phyloP scores from a whole-genome alignment of 768 basidiomycete genomes.

The Daedaleopsis sinensis region DNA sequence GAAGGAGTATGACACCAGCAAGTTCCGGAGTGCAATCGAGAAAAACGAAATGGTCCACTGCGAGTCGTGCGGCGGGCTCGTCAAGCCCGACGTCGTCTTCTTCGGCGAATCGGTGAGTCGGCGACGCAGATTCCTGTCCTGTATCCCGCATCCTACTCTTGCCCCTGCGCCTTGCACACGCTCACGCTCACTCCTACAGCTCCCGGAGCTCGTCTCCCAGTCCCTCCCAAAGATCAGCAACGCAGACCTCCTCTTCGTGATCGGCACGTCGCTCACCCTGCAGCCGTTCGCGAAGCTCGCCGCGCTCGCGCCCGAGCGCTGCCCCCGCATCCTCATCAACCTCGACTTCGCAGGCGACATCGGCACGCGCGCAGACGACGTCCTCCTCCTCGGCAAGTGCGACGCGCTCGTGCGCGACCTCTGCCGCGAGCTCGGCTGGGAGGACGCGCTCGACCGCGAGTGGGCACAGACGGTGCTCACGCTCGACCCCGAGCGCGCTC shows the following conservation, averaged over 20 bases:
- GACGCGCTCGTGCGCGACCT: conserved; percentile 67
- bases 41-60: conserved; percentile 71
- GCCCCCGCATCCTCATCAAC: conserved; percentile 89
- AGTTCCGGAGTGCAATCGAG: conserved; percentile 67
- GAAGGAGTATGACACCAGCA: conserved; percentile 55
- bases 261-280: conserved; percentile 89
- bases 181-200: conserved; percentile 42
- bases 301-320: conserved; percentile 46
- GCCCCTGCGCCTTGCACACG: not conserved
- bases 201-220: conserved; percentile 70
- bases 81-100: conserved; percentile 92
- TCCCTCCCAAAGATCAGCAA: conserved; percentile 52
- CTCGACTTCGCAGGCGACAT: conserved; percentile 79
- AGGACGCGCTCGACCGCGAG: conserved; percentile 29
- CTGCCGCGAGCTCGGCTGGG: conserved; percentile 75
- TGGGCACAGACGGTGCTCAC: conserved; percentile 27
- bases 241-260: conserved; percentile 89
- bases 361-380: conserved; percentile 54
- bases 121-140: not conserved
- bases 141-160: not conserved
- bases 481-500: not conserved
- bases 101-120: conserved; percentile 69
- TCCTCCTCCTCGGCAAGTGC: conserved; percentile 69
- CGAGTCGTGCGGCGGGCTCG: conserved; percentile 64
- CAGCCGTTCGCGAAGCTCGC: conserved; percentile 87